Conservation (phyloP, 106 monocot genomes). For the Alisma plantagoaquatica region DNA sequence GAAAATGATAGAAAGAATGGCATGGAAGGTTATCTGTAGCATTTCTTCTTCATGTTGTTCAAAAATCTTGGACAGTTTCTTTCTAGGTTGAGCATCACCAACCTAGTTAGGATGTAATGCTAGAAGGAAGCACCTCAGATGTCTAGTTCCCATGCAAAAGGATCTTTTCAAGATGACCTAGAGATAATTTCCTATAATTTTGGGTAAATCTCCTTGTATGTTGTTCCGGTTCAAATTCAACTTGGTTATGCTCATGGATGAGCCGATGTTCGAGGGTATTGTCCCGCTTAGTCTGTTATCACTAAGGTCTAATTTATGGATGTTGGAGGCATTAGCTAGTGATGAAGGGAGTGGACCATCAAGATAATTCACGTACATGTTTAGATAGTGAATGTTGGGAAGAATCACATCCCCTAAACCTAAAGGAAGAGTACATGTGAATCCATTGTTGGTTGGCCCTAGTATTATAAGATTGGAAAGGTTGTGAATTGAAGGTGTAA, state of each 20-base stretch:
- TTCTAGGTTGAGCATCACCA: neutral
- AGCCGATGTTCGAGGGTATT: conserved; percentile 4
- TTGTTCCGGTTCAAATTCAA: neutral
- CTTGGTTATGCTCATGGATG: neutral
- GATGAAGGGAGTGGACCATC: neutral
- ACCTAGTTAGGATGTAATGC: conserved; percentile 3
- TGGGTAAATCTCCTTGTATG: conserved; percentile 1
- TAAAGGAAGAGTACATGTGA: conserved; percentile 1
- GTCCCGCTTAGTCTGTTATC: neutral
- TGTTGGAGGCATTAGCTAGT: neutral
- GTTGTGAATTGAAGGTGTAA: conserved; percentile 5
- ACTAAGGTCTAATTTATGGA: neutral
- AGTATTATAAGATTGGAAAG: neutral
- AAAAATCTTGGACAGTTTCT: neutral
- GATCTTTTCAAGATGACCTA: neutral
- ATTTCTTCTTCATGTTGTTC: neutral
- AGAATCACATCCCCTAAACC: neutral
- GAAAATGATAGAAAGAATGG: too few species aligned
- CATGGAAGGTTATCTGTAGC: too few species aligned
- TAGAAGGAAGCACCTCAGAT: conserved; percentile 2
- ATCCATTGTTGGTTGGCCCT: neutral
- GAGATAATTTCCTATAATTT: conserved; percentile 13
- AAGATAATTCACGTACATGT: neutral
- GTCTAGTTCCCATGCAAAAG: neutral
- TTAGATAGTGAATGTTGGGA: conserved; percentile 7